These are phyloP conservation scores for Nannochloropsis gaditana DNA, from an alignment of 108 stramenopile genomes.

Conservation along the genomic window DNA sequence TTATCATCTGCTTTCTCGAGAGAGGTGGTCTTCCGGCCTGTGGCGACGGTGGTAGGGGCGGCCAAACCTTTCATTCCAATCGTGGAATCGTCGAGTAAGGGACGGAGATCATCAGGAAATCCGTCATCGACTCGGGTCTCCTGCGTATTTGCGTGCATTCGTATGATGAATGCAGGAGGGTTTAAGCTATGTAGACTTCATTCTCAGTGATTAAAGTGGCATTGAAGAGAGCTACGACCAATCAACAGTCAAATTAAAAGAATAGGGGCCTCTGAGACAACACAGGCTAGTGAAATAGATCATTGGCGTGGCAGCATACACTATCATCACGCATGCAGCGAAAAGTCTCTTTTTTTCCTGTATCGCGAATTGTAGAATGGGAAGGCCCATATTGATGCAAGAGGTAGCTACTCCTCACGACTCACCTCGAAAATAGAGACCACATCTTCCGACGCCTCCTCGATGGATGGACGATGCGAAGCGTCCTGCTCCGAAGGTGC, in stretches of 20 bases:
- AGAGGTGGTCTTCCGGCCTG: background rate
- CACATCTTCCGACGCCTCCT: background rate
- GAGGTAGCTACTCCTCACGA: too few relatives aligned
- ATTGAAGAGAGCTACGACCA: too few relatives aligned
- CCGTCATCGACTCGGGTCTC: background rate
- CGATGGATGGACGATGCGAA: background rate
- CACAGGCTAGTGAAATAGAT: too few relatives aligned
- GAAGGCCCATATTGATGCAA: too few relatives aligned
- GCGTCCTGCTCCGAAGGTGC: background rate
- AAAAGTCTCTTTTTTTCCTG: too few relatives aligned
- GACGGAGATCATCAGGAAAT: background rate
- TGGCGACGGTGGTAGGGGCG: background rate
- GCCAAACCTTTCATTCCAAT: slow-evolving; percentile 3
- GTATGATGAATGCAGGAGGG: background rate
- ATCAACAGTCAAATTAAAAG: too few relatives aligned
- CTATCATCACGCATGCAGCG: too few relatives aligned
- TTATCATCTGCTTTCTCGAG: background rate
- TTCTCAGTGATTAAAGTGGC: too few relatives aligned
- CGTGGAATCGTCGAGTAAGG: background rate
- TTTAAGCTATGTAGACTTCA: too few relatives aligned
- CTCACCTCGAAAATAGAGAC: background rate
- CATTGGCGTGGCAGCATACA: too few relatives aligned
- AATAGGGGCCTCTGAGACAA: too few relatives aligned
- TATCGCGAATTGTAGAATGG: too few relatives aligned
- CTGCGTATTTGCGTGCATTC: background rate